phyloP scores from a whole-genome alignment of 164 flowering plant species.

The Piper betle region DNA sequence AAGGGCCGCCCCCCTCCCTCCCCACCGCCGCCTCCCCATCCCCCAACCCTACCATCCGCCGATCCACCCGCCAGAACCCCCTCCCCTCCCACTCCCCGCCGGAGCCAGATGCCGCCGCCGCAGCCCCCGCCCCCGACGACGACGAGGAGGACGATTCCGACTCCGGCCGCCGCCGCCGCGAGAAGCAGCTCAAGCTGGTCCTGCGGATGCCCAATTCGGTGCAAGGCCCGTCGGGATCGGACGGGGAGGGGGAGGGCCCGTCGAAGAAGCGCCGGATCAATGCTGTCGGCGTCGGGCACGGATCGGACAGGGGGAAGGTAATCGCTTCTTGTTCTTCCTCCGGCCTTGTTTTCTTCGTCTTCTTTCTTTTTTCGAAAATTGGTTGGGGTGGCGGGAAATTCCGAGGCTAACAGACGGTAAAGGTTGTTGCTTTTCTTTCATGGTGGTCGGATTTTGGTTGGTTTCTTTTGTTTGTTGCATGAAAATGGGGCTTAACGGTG shows the following conservation, averaged over 20 bases:
- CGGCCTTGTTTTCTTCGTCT: neutral
- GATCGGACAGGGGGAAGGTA: constrained; percentile 18
- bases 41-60: constrained; percentile 12
- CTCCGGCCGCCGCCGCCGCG: constrained; percentile 19
- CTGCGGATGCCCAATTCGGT: constrained; percentile 20
- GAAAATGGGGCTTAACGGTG: neutral
- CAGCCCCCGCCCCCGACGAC: constrained; percentile 14
- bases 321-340: neutral
- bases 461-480: neutral
- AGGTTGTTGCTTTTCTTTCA: neutral
- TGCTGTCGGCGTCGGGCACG: constrained; percentile 21
- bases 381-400: neutral
- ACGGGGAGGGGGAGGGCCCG: constrained; percentile 10
- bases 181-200: constrained; percentile 50
- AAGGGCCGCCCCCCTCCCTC: constrained; percentile 10
- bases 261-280: constrained; percentile 38
- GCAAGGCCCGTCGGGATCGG: constrained; percentile 6
- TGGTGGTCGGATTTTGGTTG: neutral
- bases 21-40: constrained; percentile 21
- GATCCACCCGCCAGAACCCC: constrained; percentile 20
- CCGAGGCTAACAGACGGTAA: neutral
- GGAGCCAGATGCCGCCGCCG: constrained; percentile 3
- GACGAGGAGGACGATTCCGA: constrained; percentile 18
- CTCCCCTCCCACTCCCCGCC: constrained; percentile 22
- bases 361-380: neutral